Evolutionary conservation across 768 basidiomycete genomes (phyloP).

Genomic region (Pleurotus platypus): DNA sequence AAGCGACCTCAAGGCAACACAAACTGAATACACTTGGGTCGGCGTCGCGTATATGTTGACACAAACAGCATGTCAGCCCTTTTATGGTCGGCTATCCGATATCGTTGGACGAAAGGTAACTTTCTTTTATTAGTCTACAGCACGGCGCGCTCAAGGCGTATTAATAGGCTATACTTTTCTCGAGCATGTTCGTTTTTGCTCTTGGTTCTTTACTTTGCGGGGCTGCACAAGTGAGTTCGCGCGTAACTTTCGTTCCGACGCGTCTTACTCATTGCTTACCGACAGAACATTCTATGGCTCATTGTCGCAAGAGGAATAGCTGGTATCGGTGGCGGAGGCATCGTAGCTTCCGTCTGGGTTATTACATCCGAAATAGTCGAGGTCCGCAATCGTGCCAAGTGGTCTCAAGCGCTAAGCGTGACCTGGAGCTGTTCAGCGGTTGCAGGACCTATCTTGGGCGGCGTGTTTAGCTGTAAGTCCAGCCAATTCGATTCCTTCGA

Average conservation of each 20-base stretch:
- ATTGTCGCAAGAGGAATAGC: conserved; percentile 64
- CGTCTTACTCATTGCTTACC: conserved; percentile 4
- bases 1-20: conserved; percentile 61
- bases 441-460: conserved; percentile 81
- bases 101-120: conserved; percentile 75
- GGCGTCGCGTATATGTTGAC: conserved; percentile 83
- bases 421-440: conserved; percentile 87
- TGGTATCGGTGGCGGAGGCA: conserved; percentile 85
- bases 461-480: conserved; percentile 70
- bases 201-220: conserved; percentile 81
- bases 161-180: conserved; percentile 60
- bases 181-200: conserved; percentile 72
- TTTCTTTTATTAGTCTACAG: conserved; percentile 8
- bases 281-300: conserved; percentile 56
- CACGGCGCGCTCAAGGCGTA: background rate
- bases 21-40: conserved; percentile 82
- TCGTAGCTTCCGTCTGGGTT: conserved; percentile 83
- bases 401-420: conserved; percentile 81
- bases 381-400: conserved; percentile 65
- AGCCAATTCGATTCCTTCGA: conserved; percentile 1
- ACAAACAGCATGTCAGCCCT: conserved; percentile 80
- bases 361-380: conserved; percentile 76
- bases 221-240: conserved; percentile 53
- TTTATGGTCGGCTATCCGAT: conserved; percentile 80
- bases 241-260: no score